A percentile compares a stretch with the other conserved stretches of the same genome.
Evolutionary conservation across 805 yeast species (phyloP).

Genomic region (Ogataea saltuana): DNA sequence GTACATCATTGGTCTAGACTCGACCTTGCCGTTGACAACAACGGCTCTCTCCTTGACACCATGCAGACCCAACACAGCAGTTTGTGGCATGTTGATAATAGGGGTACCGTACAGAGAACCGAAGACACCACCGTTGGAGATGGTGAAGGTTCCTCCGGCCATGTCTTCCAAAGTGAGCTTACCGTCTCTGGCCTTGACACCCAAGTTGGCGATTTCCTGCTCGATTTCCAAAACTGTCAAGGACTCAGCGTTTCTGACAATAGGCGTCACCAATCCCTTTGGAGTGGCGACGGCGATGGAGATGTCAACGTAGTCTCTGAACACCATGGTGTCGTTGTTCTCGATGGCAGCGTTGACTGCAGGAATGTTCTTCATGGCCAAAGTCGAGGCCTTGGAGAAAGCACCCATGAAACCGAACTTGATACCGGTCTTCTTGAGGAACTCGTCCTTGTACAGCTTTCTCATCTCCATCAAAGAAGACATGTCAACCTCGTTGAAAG

Average conservation of each 20-base stretch:
- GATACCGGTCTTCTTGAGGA: constrained; percentile 88
- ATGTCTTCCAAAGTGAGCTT: constrained; percentile 95
- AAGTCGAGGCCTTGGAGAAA: constrained; percentile 87
- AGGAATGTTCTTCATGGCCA: constrained; percentile 94
- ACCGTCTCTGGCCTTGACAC: constrained; percentile 94
- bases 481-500: constrained; percentile 99
- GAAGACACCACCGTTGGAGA: constrained; percentile 98
- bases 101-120: constrained; percentile 98
- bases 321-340: constrained; percentile 87
- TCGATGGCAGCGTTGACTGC: constrained; percentile 95
- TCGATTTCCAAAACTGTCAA: constrained; percentile 86
- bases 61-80: constrained; percentile 96
- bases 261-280: constrained; percentile 97
- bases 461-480: constrained; percentile 88
- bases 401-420: constrained; percentile 99
- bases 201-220: constrained; percentile 75
- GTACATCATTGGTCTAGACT: constrained; percentile 99
- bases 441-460: constrained; percentile 94
- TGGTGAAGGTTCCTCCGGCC: constrained; percentile 99
- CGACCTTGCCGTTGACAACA: constrained; percentile 93
- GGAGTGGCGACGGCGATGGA: constrained; percentile 98
- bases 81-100: constrained; percentile 96
- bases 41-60: constrained; percentile 98
- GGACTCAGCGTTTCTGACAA: constrained; percentile 95
- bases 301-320: constrained; percentile 94